Conservation (phyloP, 305 asterid genomes). For the Solanum hybrid region DNA sequence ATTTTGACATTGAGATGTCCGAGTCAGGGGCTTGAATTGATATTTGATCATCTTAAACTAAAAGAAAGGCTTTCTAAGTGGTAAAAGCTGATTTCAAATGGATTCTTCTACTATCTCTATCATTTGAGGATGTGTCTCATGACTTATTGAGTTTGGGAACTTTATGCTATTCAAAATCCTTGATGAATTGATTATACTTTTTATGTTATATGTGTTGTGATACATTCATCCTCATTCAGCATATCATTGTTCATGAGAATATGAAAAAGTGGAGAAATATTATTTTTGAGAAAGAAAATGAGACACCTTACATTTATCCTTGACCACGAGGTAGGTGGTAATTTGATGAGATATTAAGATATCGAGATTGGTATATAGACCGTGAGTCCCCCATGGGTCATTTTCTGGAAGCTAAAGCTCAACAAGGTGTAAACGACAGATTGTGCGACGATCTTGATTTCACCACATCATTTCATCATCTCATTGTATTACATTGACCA, state of each 20-base stretch:
- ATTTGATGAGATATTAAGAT: not conserved
- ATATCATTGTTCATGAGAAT: too few species aligned
- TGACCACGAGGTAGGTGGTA: not conserved
- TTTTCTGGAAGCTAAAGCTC: not conserved
- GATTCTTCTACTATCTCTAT: not conserved
- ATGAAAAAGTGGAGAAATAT: not conserved
- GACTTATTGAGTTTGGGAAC: not conserved
- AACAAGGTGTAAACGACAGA: not conserved
- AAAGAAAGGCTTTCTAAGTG: not conserved
- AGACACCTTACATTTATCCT: not conserved
- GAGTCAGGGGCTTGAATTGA: not conserved
- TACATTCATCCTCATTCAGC: too few species aligned
- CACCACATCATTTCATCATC: not conserved
- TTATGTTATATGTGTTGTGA: not conserved
- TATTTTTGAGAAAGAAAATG: not conserved
- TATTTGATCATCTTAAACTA: not conserved
- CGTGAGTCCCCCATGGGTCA: not conserved
- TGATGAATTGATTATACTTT: not conserved
- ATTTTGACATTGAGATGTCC: not conserved
- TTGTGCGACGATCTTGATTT: not conserved
- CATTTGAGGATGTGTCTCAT: not conserved
- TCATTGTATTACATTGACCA: not conserved
- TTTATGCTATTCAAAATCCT: not conserved
- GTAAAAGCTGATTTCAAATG: not conserved
- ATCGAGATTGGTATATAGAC: not conserved